Evolutionary conservation across 2,329 filamentous ascomycete species (phyloP).

Genomic region (Cryphonectria parasitica): DNA sequence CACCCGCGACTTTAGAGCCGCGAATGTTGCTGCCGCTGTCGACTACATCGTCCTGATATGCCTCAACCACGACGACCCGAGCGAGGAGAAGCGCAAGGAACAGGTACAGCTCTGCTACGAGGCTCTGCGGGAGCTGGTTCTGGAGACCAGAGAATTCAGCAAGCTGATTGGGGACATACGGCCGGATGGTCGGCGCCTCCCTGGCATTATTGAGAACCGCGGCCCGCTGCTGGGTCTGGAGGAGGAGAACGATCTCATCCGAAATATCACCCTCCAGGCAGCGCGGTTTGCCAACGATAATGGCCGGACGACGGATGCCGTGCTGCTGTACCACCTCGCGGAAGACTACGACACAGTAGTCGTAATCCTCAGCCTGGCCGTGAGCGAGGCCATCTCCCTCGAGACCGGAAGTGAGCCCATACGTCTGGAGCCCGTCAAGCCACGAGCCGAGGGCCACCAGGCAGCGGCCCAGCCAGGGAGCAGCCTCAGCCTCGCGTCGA

Average conservation of each 20-base stretch:
- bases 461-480: constrained; percentile 49
- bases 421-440: constrained; percentile 79
- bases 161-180: constrained; percentile 90
- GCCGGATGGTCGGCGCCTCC: constrained; percentile 81
- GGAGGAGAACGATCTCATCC: constrained; percentile 82
- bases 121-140: constrained; percentile 86
- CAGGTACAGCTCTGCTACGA: constrained; percentile 88
- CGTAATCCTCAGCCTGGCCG: constrained; percentile 81
- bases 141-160: constrained; percentile 97
- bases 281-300: constrained; percentile 93
- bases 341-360: constrained; percentile 97
- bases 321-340: constrained; percentile 90
- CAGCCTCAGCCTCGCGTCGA: constrained; percentile 64
- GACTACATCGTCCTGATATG: constrained; percentile 93
- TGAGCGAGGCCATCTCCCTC: constrained; percentile 86
- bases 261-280: constrained; percentile 89
- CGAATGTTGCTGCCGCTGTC: constrained; percentile 84
- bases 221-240: constrained; percentile 78
- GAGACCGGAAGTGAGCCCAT: constrained; percentile 83
- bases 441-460: constrained; percentile 55
- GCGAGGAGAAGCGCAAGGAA: constrained; percentile 66
- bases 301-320: constrained; percentile 89
- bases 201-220: constrained; percentile 85
- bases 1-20: constrained; percentile 92
- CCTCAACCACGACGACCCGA: constrained; percentile 73